Evolutionary conservation across 345 rosid genomes (phyloP).

Genomic region (Brassica carinata): DNA sequence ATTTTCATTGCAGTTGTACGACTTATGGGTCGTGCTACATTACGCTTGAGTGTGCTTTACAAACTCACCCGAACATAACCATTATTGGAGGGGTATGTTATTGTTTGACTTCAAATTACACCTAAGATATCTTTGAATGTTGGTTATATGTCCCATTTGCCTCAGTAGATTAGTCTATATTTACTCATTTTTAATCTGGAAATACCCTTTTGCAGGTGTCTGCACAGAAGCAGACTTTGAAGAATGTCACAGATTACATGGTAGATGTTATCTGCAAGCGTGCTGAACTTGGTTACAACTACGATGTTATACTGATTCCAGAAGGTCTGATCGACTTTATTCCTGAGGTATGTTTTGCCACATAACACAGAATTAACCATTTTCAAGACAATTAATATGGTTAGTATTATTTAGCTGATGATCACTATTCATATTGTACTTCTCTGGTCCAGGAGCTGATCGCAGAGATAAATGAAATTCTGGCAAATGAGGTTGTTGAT

Average conservation of each 20-base stretch:
- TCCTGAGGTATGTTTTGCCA: slow-evolving; percentile 65
- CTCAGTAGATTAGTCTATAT: slow-evolving; percentile 5
- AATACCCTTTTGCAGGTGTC: slow-evolving; percentile 61
- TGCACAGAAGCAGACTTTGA: slow-evolving; percentile 79
- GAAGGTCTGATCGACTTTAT: slow-evolving; percentile 99
- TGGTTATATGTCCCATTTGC: background rate
- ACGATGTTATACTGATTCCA: slow-evolving; percentile 95
- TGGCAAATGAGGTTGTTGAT: slow-evolving; percentile 85
- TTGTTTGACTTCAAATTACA: background rate
- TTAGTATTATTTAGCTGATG: background rate
- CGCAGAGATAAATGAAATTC: slow-evolving; percentile 87
- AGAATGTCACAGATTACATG: slow-evolving; percentile 88
- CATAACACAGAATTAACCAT: background rate
- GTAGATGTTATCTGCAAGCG: slow-evolving; percentile 88
- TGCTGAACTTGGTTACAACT: slow-evolving; percentile 71
- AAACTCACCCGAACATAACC: slow-evolving; percentile 95
- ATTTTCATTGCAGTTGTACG: slow-evolving; percentile 79
- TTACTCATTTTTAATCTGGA: slow-evolving; percentile 12
- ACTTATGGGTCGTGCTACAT: slow-evolving; percentile 99
- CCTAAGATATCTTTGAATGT: background rate
- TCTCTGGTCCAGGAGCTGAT: slow-evolving; percentile 89
- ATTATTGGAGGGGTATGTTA: slow-evolving; percentile 83
- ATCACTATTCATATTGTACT: background rate
- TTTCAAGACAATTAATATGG: background rate
- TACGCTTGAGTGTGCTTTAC: slow-evolving; percentile 97